These are phyloP conservation scores for Arthroderma sp. DNA, from an alignment of 2,329 filamentous ascomycete genomes.

Conservation along the genomic window DNA sequence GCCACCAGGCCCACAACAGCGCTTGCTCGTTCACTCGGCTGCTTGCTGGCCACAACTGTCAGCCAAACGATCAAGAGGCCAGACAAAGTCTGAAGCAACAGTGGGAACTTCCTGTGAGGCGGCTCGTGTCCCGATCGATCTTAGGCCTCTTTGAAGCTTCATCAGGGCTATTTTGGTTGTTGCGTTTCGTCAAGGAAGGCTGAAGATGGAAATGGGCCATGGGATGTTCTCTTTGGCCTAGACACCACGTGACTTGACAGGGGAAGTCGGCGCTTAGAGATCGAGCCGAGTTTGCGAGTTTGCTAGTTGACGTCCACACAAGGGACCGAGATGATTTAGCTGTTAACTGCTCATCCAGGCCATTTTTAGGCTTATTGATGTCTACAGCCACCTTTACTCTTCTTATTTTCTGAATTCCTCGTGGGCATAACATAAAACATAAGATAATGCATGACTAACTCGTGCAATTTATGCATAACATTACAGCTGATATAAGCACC, in stretches of 20 bases:
- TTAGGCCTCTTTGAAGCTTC: background rate
- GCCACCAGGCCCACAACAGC: background rate
- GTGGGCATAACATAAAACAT: too few species aligned
- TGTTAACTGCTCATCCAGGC: too few species aligned
- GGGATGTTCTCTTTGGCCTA: background rate
- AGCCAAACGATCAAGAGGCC: conserved; percentile 2
- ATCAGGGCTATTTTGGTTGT: background rate
- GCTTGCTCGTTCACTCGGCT: conserved; percentile 1
- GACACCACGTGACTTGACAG: background rate
- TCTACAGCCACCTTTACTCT: too few species aligned
- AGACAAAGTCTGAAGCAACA: background rate
- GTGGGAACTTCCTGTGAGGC: background rate
- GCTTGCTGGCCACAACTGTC: conserved; percentile 1
- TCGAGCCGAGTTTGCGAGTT: background rate
- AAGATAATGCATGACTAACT: too few species aligned
- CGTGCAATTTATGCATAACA: too few species aligned
- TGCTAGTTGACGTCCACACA: background rate
- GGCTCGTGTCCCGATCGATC: background rate
- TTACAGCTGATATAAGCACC: background rate
- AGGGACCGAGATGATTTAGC: too few species aligned
- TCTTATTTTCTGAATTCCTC: too few species aligned
- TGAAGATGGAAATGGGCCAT: background rate
- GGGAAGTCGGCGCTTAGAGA: background rate
- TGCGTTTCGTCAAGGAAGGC: background rate
- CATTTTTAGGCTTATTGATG: too few species aligned